phyloP scores from a whole-genome alignment of 768 basidiomycete species.

The Lactarius vividus region DNA sequence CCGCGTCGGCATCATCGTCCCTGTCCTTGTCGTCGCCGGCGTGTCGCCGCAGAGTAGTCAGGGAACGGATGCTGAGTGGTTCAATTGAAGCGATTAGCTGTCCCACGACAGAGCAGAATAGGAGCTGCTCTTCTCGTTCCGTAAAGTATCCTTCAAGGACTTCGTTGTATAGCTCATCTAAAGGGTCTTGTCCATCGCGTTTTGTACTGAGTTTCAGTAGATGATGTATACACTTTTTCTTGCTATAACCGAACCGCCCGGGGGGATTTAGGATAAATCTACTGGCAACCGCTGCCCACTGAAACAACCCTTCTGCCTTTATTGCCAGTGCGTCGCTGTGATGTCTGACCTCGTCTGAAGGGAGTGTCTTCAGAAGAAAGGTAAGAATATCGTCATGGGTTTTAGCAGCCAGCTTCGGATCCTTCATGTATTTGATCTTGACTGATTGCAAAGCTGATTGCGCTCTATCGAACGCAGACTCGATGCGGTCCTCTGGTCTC shows the following conservation, averaged over 20 bases:
- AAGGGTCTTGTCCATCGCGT: background rate
- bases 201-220: background rate
- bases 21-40: too few relatives aligned
- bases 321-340: background rate
- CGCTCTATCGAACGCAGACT: too few relatives aligned
- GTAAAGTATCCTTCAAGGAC: background rate
- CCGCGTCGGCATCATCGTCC: too few relatives aligned
- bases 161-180: background rate
- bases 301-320: background rate
- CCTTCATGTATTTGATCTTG: background rate
- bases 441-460: too few relatives aligned
- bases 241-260: too few relatives aligned
- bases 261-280: background rate
- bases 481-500: background rate
- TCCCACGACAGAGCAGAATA: background rate
- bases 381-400: background rate
- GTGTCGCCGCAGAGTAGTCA: background rate
- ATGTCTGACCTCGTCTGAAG: background rate
- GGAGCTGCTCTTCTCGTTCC: too few relatives aligned
- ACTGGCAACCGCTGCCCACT: background rate
- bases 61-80: background rate
- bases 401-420: background rate
- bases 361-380: background rate
- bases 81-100: background rate
- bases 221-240: background rate